phyloP scores from a whole-genome alignment of 2,329 filamentous ascomycete species.

The Phoma sp. region DNA sequence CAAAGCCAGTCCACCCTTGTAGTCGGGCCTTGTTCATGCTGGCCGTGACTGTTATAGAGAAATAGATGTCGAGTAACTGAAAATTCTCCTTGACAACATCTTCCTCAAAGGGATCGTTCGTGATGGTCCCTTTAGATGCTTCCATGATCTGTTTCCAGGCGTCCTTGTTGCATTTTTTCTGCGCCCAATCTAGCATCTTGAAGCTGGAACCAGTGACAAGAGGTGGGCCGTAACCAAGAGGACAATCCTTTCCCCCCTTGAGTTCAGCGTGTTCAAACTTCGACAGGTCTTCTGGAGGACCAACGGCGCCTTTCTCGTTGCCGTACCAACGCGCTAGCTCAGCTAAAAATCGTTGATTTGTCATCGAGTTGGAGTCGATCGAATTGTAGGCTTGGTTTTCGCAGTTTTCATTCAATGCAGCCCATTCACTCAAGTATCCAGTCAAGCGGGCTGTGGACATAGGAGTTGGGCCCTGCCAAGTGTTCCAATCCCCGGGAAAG shows the following conservation, averaged over 20 bases:
- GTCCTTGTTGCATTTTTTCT: conserved; percentile 1
- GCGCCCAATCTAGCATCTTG: conserved; percentile 14
- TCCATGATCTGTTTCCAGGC: conserved; percentile 12
- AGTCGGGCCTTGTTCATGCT: conserved; percentile 12
- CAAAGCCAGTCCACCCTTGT: conserved; percentile 10
- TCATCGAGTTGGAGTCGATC: conserved; percentile 5
- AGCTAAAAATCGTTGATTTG: conserved; percentile 8
- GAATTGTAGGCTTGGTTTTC: conserved; percentile 17
- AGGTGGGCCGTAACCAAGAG: conserved; percentile 15
- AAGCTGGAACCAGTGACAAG: not conserved
- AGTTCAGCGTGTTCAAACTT: not conserved
- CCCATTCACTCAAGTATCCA: conserved; percentile 22
- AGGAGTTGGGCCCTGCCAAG: conserved; percentile 9
- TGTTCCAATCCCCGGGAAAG: conserved; percentile 7
- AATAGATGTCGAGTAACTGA: conserved; percentile 6
- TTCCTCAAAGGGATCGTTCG: conserved; percentile 3
- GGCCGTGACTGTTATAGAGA: not conserved
- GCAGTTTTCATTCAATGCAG: conserved; percentile 12
- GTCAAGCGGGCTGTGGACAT: conserved; percentile 18
- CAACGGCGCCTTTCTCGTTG: not conserved
- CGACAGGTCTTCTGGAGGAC: not conserved
- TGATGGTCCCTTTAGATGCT: conserved; percentile 3
- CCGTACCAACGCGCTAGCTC: conserved; percentile 20
- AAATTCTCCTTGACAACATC: conserved; percentile 2
- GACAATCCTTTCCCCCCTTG: conserved; percentile 12